phyloP scores from a whole-genome alignment of 2,329 filamentous ascomycete species.

The Neonectria sp. region DNA sequence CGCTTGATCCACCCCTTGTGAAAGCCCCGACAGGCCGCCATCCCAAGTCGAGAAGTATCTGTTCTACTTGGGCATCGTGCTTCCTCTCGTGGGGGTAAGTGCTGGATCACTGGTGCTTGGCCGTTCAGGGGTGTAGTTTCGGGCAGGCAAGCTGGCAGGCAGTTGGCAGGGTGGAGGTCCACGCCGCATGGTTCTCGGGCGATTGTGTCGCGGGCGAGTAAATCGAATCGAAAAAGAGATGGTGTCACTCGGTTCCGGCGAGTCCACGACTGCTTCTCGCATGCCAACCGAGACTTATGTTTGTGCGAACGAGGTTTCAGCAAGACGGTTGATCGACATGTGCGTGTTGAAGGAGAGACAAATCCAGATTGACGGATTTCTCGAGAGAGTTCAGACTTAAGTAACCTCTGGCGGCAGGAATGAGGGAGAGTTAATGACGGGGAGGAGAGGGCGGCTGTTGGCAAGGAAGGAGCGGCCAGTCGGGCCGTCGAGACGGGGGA shows the following conservation, averaged over 20 bases:
- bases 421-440: not conserved
- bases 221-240: not conserved
- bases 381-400: too few species aligned
- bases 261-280: not conserved
- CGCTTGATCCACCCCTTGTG: slow-evolving; percentile 21
- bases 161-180: slow-evolving; percentile 5
- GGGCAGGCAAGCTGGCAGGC: slow-evolving; percentile 15
- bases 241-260: slow-evolving; percentile 1
- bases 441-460: not conserved
- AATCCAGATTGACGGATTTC: not conserved
- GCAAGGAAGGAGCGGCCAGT: slow-evolving; percentile 6
- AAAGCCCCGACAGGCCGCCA: slow-evolving; percentile 23
- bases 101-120: not conserved
- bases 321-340: not conserved
- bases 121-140: slow-evolving; percentile 10
- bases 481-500: not conserved
- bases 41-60: slow-evolving; percentile 25
- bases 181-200: slow-evolving; percentile 11
- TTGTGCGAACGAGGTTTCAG: not conserved
- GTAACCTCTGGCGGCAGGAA: not conserved
- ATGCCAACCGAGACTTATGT: not conserved
- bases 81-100: slow-evolving; percentile 12
- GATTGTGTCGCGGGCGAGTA: not conserved
- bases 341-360: not conserved
- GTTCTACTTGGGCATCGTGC: slow-evolving; percentile 21